Evolutionary conservation across 345 rosid species (phyloP).

Genomic region (Brassica carinata): DNA sequence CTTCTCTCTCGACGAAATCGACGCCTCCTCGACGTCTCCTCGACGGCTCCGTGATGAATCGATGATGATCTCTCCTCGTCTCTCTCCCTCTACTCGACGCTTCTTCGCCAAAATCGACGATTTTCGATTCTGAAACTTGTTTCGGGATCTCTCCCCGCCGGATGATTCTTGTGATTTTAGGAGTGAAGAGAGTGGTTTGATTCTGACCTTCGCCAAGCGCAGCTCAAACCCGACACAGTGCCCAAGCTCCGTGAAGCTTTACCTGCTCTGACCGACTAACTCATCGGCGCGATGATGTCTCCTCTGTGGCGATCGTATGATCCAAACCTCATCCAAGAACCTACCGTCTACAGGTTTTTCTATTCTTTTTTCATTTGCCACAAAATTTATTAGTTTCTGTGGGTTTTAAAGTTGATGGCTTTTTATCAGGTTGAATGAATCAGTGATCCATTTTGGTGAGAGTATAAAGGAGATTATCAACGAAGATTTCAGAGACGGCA

Average conservation of each 20-base stretch:
- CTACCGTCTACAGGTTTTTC: conserved; percentile 70
- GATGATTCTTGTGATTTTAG: too few relatives aligned
- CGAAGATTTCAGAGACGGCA: conserved; percentile 96
- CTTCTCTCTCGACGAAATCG: too few relatives aligned
- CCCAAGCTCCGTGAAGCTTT: conserved; percentile 63
- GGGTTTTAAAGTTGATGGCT: neutral
- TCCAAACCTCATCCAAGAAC: conserved; percentile 78
- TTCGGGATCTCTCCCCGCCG: too few relatives aligned
- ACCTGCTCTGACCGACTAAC: conserved; percentile 61
- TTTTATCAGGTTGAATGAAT: conserved; percentile 72
- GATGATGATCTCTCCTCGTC: too few relatives aligned
- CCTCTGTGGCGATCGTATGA: conserved; percentile 78
- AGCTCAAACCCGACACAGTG: conserved; percentile 76
- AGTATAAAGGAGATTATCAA: conserved; percentile 91
- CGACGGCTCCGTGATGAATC: too few relatives aligned
- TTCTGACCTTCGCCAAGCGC: conserved; percentile 67
- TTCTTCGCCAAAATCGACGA: too few relatives aligned
- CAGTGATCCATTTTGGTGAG: conserved; percentile 95
- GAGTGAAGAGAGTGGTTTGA: too few relatives aligned
- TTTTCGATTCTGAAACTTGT: too few relatives aligned
- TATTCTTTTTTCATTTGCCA: neutral
- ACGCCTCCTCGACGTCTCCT: too few relatives aligned
- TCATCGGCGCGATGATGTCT: conserved; percentile 67
- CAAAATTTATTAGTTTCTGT: neutral
- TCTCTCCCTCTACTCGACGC: too few relatives aligned